Evolutionary conservation across 2,329 filamentous ascomycete genomes (phyloP), one percentile per base, ranked within the genome.

Genomic region (Xylariaceae sp.): DNA sequence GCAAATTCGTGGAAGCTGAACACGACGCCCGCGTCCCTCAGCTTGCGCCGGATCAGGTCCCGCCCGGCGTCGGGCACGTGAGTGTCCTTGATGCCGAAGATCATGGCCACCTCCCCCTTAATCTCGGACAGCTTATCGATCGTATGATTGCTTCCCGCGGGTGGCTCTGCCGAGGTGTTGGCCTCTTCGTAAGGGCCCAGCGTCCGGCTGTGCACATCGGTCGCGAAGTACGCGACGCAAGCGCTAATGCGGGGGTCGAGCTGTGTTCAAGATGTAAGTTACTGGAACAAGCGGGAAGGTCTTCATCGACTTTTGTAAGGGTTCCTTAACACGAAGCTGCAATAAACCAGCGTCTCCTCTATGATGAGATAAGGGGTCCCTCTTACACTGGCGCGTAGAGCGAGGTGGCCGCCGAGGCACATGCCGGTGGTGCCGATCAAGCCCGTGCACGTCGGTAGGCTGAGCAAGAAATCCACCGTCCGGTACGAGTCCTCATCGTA

Each of bases 371-470:
- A n/a, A n/a, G n/a, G n/a, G n/a, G n/a, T 24, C 21, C 11, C 21
- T 7, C 69, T 42, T 67, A 76, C 73, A 46, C 67, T 67, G 30
- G 74, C 73, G 38, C 63, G 85, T 34, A 78, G 62, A 38, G 79
- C 86, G 13, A 96, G 76, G 59, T 96, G 90, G 2, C 90, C 89
- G 36, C 90, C 90, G 1, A 96, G 78, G 62, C 89, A 96, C 89
- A 96, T 96, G 44, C 87, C 87, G 9, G 85, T 88, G 4, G 82
- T 70, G 31, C 86, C 86, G 50, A 95, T 76, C 24, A 77, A 74
- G 34, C 88, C 88, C 45, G 81, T 94, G 64, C 88, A 87, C n/a
- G 83, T 88, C 4, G 78, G 73, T 15, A 88, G 73, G 16, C 73
- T 74, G 33, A 90, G 71, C 19, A 92, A 76, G 44, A 79, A 68